These are phyloP conservation scores for Arachnomyces sp. DNA, from an alignment of 2,329 filamentous ascomycete species.

Conservation along the genomic window DNA sequence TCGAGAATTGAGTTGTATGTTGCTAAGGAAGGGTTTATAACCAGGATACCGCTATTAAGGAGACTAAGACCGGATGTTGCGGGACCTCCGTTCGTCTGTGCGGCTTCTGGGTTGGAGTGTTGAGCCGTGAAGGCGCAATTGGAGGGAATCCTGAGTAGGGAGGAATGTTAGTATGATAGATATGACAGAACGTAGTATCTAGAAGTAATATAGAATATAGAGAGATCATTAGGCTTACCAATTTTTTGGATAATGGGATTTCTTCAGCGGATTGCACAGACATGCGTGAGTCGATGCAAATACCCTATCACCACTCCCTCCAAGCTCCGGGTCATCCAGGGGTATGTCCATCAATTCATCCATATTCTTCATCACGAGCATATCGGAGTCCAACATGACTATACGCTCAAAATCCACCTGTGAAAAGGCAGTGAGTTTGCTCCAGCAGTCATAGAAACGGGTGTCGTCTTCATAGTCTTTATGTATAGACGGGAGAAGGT, in stretches of 20 bases:
- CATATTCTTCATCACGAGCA: conserved; percentile 78
- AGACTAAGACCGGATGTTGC: conserved; percentile 47
- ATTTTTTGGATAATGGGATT: conserved; percentile 67
- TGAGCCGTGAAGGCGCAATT: conserved; percentile 58
- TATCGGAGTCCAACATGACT: conserved; percentile 81
- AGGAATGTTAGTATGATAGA: not conserved
- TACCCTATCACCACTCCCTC: conserved; percentile 52
- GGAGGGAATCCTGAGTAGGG: conserved; percentile 38
- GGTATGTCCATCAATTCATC: conserved; percentile 83
- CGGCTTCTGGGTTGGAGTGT: conserved; percentile 42
- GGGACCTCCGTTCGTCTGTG: conserved; percentile 46
- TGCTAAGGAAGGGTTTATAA: conserved; percentile 50
- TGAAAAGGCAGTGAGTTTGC: conserved; percentile 72
- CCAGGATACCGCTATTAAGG: conserved; percentile 54
- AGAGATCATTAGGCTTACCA: conserved; percentile 45
- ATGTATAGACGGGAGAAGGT: conserved; percentile 58
- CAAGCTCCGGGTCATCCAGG: conserved; percentile 53
- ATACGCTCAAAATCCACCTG: conserved; percentile 70
- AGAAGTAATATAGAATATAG: not conserved
- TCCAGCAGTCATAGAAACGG: conserved; percentile 87
- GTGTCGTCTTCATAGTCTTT: conserved; percentile 69
- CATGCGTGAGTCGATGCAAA: conserved; percentile 82
- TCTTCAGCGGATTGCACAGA: conserved; percentile 74
- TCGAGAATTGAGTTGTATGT: conserved; percentile 47
- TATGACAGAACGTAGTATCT: not conserved